Evolutionary conservation across 2,329 filamentous ascomycete species (phyloP).

Genomic region (Ascochyta koolunga): DNA sequence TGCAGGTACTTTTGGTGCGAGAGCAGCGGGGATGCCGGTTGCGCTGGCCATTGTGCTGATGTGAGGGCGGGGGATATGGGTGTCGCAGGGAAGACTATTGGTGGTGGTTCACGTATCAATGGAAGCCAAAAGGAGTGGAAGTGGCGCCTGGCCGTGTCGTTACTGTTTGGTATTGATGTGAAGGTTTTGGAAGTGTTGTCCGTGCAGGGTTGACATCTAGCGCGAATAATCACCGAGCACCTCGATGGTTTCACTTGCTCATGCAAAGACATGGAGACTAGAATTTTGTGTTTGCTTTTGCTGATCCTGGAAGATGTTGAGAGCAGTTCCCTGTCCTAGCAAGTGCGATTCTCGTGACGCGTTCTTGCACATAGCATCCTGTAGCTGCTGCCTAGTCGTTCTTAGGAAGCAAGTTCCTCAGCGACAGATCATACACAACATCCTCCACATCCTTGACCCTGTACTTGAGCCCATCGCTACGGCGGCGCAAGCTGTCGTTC

Average conservation of each 20-base stretch:
- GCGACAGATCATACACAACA: conserved; percentile 91
- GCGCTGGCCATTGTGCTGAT: conserved; percentile 32
- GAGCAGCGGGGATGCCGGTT: conserved; percentile 31
- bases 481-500: conserved; percentile 87
- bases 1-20: conserved; percentile 30
- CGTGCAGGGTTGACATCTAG: conserved; percentile 23
- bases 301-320: background rate
- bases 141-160: conserved; percentile 26
- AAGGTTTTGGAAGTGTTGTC: conserved; percentile 25
- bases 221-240: conserved; percentile 21
- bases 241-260: conserved; percentile 9
- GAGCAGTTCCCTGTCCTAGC: background rate
- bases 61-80: background rate
- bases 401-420: conserved; percentile 74
- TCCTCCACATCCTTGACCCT: conserved; percentile 98
- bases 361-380: background rate
- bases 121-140: conserved; percentile 23
- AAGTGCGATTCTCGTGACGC: background rate
- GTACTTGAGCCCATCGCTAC: conserved; percentile 95
- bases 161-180: conserved; percentile 15
- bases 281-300: background rate
- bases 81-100: background rate
- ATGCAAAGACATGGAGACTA: background rate
- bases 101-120: background rate
- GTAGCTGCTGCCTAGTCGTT: conserved; percentile 20